Base-by-base conservation (phyloP, 2,329 filamentous ascomycete genomes). In the Calonectria naviculata region DNA sequence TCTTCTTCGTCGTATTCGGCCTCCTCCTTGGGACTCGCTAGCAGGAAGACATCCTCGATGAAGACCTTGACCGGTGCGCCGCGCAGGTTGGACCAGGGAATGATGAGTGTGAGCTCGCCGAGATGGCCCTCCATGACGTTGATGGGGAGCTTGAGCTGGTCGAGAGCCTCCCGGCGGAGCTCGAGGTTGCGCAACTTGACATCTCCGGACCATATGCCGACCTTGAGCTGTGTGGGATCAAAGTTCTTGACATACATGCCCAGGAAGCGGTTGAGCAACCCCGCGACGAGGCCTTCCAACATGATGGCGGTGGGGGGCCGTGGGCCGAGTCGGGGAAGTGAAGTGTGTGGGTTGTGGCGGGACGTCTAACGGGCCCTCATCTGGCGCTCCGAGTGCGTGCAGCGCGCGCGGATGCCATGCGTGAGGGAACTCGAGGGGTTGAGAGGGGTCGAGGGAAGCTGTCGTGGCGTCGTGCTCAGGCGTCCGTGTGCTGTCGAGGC, bases 211-310 rank as follows among this genome's bases (percentile, higher is more conserved):
- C 96, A 99, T 80, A 99, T 99, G 74, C 97, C 97, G 74, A 99
- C 95, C 82, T 99, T 99, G 76, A 99, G 90, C 87, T 99, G 97
- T 80, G 95, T 93, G 66, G 97, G 95, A 84, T 99, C 97, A 83
- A 99, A 99, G 85, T 99, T 98, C 89, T 97, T 95, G 84, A 99
- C 96, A 84, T 99, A 99, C 93, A 98, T 98, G 89, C 97, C 97
- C 91, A 99, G 87, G 86, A 99, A 98, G 87, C 97, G 94, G 88
- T 99, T 99, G 79, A 99, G 93, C 88, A 99, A 89, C 85, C 96
- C 97, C 79, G 97, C 95, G 75, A 98, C 97, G 78, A 99, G 89
- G 78, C 95, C 94, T 90, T 99, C 97, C 86, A 99, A 91, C 97
- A 99, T 99, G 80, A 83, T 89, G 88, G 86, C 83, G 83, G 83